Conservation (phyloP, 1,284 basidiomycete genomes). For the Boletus semigastroideus region DNA sequence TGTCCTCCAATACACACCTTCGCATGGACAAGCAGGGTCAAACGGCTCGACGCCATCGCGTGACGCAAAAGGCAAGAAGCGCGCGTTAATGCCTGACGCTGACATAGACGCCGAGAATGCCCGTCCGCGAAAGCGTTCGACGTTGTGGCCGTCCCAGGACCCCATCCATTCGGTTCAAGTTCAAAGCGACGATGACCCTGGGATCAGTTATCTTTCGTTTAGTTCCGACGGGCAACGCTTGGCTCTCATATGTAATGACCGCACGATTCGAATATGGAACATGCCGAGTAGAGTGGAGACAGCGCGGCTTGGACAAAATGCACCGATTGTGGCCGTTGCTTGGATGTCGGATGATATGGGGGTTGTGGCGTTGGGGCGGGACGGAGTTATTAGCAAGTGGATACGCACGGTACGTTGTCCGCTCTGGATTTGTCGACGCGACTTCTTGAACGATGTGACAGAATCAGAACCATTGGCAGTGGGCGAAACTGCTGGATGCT, state of each 20-base stretch:
- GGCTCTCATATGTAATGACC: constrained; percentile 55
- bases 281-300: constrained; percentile 30
- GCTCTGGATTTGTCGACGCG: not conserved
- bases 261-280: constrained; percentile 56
- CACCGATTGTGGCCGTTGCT: constrained; percentile 44
- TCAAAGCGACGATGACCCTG: constrained; percentile 43
- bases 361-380: constrained; percentile 52
- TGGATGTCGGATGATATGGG: constrained; percentile 60
- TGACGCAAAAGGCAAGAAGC: constrained; percentile 34
- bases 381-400: constrained; percentile 61
- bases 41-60: constrained; percentile 28
- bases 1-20: constrained; percentile 27
- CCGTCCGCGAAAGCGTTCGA: constrained; percentile 34
- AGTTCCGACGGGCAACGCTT: constrained; percentile 48
- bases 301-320: constrained; percentile 39
- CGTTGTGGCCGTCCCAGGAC: constrained; percentile 42
- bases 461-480: constrained; percentile 56
- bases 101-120: constrained; percentile 26
- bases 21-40: constrained; percentile 17
- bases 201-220: constrained; percentile 44
- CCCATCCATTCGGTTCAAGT: constrained; percentile 38
- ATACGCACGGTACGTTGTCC: constrained; percentile 46
- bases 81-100: constrained; percentile 22
- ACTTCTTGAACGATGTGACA: constrained; percentile 23
- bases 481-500: constrained; percentile 52